Conservation (phyloP, 495 filamentous ascomycete species). For the Talaromyces thailandensis region DNA sequence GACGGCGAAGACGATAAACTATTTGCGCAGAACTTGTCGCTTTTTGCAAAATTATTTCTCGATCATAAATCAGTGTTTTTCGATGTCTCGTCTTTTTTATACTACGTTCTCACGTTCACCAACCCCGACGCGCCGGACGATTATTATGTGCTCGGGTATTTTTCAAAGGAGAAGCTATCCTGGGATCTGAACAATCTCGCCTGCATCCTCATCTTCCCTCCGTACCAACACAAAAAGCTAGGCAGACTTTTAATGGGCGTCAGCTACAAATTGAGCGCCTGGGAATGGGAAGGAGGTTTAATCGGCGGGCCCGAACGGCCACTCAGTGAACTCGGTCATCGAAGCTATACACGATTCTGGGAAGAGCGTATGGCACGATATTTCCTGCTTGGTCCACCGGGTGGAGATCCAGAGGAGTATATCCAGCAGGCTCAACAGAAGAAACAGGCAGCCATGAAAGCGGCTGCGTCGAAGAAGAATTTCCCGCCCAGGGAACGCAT, state of each 20-base stretch:
- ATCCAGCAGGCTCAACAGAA: conserved; percentile 20
- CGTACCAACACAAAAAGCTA: conserved; percentile 83
- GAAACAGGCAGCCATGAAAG: conserved; percentile 13
- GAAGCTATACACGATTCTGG: conserved; percentile 79
- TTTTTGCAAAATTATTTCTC: conserved; percentile 96
- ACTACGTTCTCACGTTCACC: conserved; percentile 69
- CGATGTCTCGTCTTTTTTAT: conserved; percentile 89
- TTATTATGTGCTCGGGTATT: conserved; percentile 75
- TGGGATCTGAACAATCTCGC: conserved; percentile 99
- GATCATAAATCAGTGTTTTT: conserved; percentile 98
- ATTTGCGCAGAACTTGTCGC: conserved; percentile 88
- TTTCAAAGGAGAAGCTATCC: conserved; percentile 95
- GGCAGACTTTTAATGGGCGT: conserved; percentile 87
- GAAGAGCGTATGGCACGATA: conserved; percentile 66
- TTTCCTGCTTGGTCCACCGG: conserved; percentile 30
- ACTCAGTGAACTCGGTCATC: conserved; percentile 71
- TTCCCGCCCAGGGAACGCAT: conserved; percentile 27
- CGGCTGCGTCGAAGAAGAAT: conserved; percentile 20
- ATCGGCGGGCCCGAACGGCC: conserved; percentile 93
- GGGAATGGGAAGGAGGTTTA: conserved; percentile 54
- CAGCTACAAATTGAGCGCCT: conserved; percentile 82
- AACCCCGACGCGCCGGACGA: conserved; percentile 24
- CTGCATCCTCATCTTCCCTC: conserved; percentile 93
- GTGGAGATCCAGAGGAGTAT: conserved; percentile 15
- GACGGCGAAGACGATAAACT: conserved; percentile 86